Evolutionary conservation across 371 early-diverging fungal species (phyloP).

Genomic region (Cokeromyces recurvatus): DNA sequence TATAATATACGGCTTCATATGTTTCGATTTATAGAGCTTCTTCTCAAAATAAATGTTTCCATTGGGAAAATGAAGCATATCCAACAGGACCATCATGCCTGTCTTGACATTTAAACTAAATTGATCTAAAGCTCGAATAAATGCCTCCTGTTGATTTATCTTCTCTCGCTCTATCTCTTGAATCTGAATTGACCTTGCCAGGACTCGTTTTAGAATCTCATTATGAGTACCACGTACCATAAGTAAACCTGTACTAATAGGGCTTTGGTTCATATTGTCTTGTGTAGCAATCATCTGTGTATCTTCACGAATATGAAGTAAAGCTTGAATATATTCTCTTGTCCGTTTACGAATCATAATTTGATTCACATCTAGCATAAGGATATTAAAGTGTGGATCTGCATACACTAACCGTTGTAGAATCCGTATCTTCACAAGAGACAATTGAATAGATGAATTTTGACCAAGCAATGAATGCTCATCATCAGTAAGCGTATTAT

Average conservation of each 20-base stretch:
- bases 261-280: slow-evolving; percentile 3
- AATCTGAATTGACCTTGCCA: slow-evolving; percentile 9
- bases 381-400: background rate
- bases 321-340: slow-evolving; percentile 12
- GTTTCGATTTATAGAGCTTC: slow-evolving; percentile 1
- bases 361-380: slow-evolving; percentile 16
- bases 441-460: background rate
- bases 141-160: slow-evolving; percentile 12
- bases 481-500: background rate
- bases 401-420: slow-evolving; percentile 12
- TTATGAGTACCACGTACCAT: slow-evolving; percentile 1
- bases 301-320: slow-evolving; percentile 11
- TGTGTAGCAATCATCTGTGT: slow-evolving; percentile 16
- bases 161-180: slow-evolving; percentile 1
- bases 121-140: slow-evolving; percentile 14
- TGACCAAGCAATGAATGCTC: background rate
- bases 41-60: slow-evolving; percentile 12
- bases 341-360: slow-evolving; percentile 12
- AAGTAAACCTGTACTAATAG: slow-evolving; percentile 4
- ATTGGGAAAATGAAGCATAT: slow-evolving; percentile 21
- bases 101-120: slow-evolving; percentile 11
- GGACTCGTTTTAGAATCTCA: slow-evolving; percentile 3
- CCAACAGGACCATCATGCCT: slow-evolving; percentile 16
- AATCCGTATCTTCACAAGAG: slow-evolving; percentile 13
- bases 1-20: slow-evolving; percentile 17